Conservation (phyloP, 1,284 basidiomycete genomes). For the Malassezia restricta region DNA sequence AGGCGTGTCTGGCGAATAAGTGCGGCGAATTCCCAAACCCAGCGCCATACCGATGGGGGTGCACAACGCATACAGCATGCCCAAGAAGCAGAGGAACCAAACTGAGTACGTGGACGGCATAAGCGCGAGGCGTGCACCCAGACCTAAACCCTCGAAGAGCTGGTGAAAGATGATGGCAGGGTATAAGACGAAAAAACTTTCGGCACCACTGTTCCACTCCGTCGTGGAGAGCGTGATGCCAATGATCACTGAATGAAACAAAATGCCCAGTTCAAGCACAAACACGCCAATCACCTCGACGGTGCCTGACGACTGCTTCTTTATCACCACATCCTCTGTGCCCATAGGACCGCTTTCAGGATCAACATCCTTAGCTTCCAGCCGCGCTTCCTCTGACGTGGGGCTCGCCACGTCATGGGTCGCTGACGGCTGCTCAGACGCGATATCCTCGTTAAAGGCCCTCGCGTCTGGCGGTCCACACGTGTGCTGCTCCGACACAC, state of each 20-base stretch:
- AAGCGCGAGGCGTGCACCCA: conserved; percentile 36
- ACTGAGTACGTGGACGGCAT: conserved; percentile 20
- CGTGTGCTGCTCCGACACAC: not conserved
- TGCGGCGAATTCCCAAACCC: conserved; percentile 35
- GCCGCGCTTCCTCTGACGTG: not conserved
- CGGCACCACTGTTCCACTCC: conserved; percentile 31
- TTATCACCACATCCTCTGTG: not conserved
- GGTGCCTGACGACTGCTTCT: conserved; percentile 16
- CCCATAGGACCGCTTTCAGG: not conserved
- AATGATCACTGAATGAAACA: conserved; percentile 72
- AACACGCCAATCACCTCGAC: conserved; percentile 74
- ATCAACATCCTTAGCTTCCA: not conserved
- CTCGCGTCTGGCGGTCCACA: conserved; percentile 24
- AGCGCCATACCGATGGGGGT: conserved; percentile 45
- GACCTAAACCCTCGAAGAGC: conserved; percentile 45
- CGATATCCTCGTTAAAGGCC: conserved; percentile 24
- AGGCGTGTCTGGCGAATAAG: conserved; percentile 39
- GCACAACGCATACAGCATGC: conserved; percentile 32
- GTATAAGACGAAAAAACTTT: conserved; percentile 68
- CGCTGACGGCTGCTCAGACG: conserved; percentile 29
- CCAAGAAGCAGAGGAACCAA: conserved; percentile 24
- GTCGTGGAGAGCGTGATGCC: conserved; percentile 85
- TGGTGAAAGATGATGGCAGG: conserved; percentile 65
- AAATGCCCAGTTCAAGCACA: conserved; percentile 80
- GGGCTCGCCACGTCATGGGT: not conserved